Conservation (phyloP, 2,329 filamentous ascomycete genomes). For the Fusarium sp. region DNA sequence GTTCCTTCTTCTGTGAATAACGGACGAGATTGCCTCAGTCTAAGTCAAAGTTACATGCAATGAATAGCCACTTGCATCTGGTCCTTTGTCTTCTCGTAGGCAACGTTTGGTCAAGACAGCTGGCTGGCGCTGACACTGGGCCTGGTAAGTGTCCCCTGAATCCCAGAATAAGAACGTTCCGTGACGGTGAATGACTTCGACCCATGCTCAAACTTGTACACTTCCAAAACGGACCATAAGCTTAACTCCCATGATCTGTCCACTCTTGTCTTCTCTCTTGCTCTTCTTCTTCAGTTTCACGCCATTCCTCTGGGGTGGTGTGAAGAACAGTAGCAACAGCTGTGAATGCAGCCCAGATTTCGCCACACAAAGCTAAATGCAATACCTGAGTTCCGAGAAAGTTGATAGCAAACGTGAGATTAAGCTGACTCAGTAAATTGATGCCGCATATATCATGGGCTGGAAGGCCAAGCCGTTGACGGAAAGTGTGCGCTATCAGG, state of each 20-base stretch:
- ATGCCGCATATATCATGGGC: constrained; percentile 56
- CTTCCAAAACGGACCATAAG: background rate
- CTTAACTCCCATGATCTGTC: constrained; percentile 12
- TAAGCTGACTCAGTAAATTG: constrained; percentile 54
- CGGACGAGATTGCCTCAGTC: background rate
- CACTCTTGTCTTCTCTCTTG: constrained; percentile 22
- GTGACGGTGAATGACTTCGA: background rate
- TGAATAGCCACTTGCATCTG: background rate
- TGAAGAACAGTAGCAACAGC: constrained; percentile 29
- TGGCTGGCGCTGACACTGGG: background rate
- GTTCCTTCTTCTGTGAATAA: background rate
- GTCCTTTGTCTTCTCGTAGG: background rate
- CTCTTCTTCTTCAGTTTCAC: constrained; percentile 32
- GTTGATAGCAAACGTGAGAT: constrained; percentile 58
- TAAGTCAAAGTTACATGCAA: background rate
- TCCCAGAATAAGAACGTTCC: background rate
- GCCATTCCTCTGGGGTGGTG: constrained; percentile 35
- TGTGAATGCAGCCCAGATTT: constrained; percentile 35
- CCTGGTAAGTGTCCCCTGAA: background rate
- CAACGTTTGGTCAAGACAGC: background rate
- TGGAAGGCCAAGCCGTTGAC: constrained; percentile 55
- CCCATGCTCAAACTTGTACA: background rate
- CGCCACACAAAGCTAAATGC: constrained; percentile 46
- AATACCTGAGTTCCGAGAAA: constrained; percentile 61
- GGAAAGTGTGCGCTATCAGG: constrained; percentile 59